Evolutionary conservation across 352 stramenopile species (phyloP).

Genomic region (Phytophthora hybrid): DNA sequence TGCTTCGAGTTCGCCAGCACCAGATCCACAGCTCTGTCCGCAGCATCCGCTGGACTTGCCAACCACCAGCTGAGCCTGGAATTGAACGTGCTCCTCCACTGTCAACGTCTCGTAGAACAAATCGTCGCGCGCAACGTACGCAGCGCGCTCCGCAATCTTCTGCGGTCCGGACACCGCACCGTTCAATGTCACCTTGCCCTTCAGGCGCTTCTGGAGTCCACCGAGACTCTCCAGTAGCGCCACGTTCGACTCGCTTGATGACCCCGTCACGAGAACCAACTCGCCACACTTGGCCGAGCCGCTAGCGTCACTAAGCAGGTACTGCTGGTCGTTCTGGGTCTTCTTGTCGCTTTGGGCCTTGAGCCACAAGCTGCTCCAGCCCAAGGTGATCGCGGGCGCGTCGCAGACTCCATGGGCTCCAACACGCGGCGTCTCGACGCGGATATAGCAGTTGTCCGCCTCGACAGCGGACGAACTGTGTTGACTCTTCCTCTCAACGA

Average conservation of each 20-base stretch:
- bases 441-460: constrained; percentile 45
- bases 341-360: constrained; percentile 22
- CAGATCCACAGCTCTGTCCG: constrained; percentile 36
- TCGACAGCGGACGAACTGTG: constrained; percentile 15
- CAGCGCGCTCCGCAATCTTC: constrained; percentile 19
- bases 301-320: constrained; percentile 38
- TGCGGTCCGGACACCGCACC: constrained; percentile 7
- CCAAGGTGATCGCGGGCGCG: constrained; percentile 30
- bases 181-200: constrained; percentile 44
- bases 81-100: constrained; percentile 45
- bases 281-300: constrained; percentile 42
- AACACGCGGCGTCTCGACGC: constrained; percentile 42
- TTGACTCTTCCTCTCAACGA: constrained; percentile 20
- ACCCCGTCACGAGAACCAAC: constrained; percentile 41
- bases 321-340: constrained; percentile 14
- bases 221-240: constrained; percentile 40
- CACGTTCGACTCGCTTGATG: constrained; percentile 34
- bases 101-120: constrained; percentile 50
- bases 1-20: constrained; percentile 8
- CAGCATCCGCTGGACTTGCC: constrained; percentile 12
- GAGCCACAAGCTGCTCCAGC: constrained; percentile 45
- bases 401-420: constrained; percentile 19
- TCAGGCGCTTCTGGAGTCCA: constrained; percentile 24
- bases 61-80: constrained; percentile 39
- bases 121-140: constrained; percentile 33